Evolutionary conservation across 2,329 filamentous ascomycete genomes (phyloP).

Genomic region (Colletotrichum caudatum): DNA sequence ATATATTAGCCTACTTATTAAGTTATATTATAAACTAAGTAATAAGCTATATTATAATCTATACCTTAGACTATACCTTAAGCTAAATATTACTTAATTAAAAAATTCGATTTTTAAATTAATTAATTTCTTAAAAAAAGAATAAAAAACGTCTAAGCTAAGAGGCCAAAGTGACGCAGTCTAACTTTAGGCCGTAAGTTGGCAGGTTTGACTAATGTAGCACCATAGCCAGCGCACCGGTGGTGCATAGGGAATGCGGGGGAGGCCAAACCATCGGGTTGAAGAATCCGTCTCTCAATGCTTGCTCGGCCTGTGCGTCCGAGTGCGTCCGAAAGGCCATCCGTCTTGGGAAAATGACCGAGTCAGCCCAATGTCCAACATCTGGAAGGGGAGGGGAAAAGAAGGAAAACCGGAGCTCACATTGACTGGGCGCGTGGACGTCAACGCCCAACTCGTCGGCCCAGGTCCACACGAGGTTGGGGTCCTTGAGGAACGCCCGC

Average conservation of each 20-base stretch:
- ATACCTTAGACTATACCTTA: too few relatives aligned
- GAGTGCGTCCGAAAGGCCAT: constrained; percentile 40
- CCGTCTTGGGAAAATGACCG: constrained; percentile 26
- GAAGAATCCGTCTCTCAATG: constrained; percentile 15
- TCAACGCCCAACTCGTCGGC: constrained; percentile 63
- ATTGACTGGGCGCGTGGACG: constrained; percentile 57
- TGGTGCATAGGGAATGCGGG: background rate
- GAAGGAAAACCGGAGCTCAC: constrained; percentile 38
- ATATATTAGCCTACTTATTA: too few relatives aligned
- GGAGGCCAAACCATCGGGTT: background rate
- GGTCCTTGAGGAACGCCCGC: constrained; percentile 66
- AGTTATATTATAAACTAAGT: too few relatives aligned
- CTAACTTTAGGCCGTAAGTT: too few relatives aligned
- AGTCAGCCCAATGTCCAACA: constrained; percentile 6
- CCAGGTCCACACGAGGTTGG: constrained; percentile 64
- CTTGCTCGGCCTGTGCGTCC: constrained; percentile 40
- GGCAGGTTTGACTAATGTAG: too few relatives aligned
- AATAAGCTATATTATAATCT: too few relatives aligned
- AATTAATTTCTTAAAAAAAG: too few relatives aligned
- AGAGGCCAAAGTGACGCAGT: too few relatives aligned
- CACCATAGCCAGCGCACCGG: too few relatives aligned
- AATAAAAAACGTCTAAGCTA: too few relatives aligned
- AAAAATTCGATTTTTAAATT: too few relatives aligned
- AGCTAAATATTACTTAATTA: too few relatives aligned
- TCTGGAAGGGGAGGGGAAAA: background rate